Base-by-base conservation (phyloP, 768 basidiomycete genomes). In the Postia placenta region DNA sequence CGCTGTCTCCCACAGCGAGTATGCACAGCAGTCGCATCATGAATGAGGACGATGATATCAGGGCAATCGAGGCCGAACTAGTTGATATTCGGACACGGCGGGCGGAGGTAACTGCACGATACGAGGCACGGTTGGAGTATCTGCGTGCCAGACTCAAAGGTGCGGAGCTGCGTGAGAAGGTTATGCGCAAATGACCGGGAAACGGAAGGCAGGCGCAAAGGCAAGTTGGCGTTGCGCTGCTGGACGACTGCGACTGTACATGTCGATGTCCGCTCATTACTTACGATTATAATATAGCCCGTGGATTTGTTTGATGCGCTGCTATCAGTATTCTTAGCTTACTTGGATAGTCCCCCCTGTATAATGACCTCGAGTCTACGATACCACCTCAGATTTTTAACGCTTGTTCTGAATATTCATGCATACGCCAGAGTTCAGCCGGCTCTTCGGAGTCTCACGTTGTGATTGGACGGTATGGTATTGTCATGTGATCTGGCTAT, bases 111-210 rank as follows among this genome's bases (percentile, higher is more conserved):
- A 75, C 74, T 27, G 71, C 68, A 54, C 76, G 87, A 56, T 92
- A 92, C 58, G 83, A 86, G 48, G 76, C 76, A 27, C 80, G 88
- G 41, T 63, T 92, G 60, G 87, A 89, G 54, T 92, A 87, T 61
- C 68, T 92, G 56, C 78, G 85, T 28, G 89, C 89, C 30, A 85
- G 86, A 67, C 62, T 92, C 61, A 90, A 89, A 67, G 84, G 85
- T 17, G 89, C 87, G 1, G 85, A 90, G 67, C 63, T 92, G 59
- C 86, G 85, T 54, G 90, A 92, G 70, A 87, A 88, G 63, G 66
- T 92, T 56, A 56, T 85, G 71, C 80, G 77, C 61, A 83, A 76
- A 48, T 69, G 51, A 57, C 47, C 35, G 12, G 20, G 52, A 22
- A 22, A 14, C 15, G 36, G 26, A 7, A 22, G 5, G 41, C 23